Evolutionary conservation across 108 stramenopile genomes (phyloP), one percentile per base, ranked within the genome.

Genomic region (Ochromonas danica): DNA sequence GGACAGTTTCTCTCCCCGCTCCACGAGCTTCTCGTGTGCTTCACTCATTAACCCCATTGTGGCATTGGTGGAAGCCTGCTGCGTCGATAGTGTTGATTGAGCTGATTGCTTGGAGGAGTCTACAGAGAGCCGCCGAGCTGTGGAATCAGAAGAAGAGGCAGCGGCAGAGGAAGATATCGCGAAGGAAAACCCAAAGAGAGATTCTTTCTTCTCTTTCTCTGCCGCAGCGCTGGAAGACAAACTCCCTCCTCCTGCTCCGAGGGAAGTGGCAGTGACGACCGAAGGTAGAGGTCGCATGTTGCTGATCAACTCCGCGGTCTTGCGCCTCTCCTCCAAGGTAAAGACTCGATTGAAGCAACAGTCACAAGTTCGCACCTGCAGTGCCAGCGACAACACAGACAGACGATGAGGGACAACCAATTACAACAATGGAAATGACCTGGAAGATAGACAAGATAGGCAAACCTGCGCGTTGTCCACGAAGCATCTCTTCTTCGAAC

Each of bases 1-100:
- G 10, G 70, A 71, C 1, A 80, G 43, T 28, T 71, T 70, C 40
- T 80, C 79, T 22, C 79, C 79, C 1, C 79, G 62, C 43, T 80
- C 67, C 38, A 2, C 33, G 1, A 71, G 0, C 28, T 1, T 35
- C 38, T 43, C 0, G 14, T 71, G 43, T 31, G 31, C 72, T 57
- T 75, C 72, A 57, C 27, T 60, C 72, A 75, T 57, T 10, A 33
- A 35, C 38, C 10, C 3, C 40, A 75, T 75, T 33, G 72, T 70
- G 17, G 14, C 14, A 70, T 22, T 22, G 39, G 22, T 17, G 22
- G 67, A 70, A 70, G 67, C 40, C 33, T 70, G 67, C 14, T 31
- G n/a, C n/a, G n/a, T n/a, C n/a, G n/a, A n/a, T n/a, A n/a, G n/a
- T n/a, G n/a, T n/a, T n/a, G n/a, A n/a, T 57, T 57, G 51, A 10